phyloP scores from a whole-genome alignment of 208 protist genomes.

The Porcisia hertigi region DNA sequence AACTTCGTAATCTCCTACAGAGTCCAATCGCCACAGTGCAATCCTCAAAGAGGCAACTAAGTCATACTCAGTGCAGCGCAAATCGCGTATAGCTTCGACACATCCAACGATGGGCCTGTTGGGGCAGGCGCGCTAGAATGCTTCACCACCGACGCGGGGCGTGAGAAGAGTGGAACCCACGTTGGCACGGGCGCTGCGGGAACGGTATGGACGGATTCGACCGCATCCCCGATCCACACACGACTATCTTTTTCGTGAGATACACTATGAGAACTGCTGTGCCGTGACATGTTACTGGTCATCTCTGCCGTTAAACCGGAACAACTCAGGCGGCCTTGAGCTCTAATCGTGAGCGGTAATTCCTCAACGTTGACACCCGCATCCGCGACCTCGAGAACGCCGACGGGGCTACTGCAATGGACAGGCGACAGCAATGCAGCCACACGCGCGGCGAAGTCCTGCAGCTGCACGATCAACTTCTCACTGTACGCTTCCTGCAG shows the following conservation, averaged over 20 bases:
- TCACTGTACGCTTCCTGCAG: slow-evolving; percentile 20
- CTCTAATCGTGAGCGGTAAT: neutral
- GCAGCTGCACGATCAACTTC: slow-evolving; percentile 14
- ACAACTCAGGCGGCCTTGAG: neutral
- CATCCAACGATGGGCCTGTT: slow-evolving; percentile 1
- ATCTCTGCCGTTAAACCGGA: neutral
- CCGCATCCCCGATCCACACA: neutral
- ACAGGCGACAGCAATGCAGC: neutral
- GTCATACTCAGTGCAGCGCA: slow-evolving; percentile 40
- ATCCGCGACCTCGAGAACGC: neutral
- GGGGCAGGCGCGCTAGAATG: neutral
- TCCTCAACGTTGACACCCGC: neutral
- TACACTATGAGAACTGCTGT: neutral
- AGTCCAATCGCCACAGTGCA: neutral
- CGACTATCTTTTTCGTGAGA: neutral
- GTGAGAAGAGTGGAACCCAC: slow-evolving; percentile 23
- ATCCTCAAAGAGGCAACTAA: neutral
- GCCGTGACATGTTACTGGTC: neutral
- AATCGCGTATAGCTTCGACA: slow-evolving; percentile 26
- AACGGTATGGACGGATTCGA: neutral
- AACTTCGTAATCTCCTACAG: too few relatives aligned
- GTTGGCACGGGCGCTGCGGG: neutral
- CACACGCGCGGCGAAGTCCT: slow-evolving; percentile 16
- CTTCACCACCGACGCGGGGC: neutral
- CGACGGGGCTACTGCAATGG: neutral